Evolutionary conservation across 495 filamentous ascomycete genomes (phyloP), one percentile per base, ranked within the genome.

Genomic region (Mytilinidion resinicola): DNA sequence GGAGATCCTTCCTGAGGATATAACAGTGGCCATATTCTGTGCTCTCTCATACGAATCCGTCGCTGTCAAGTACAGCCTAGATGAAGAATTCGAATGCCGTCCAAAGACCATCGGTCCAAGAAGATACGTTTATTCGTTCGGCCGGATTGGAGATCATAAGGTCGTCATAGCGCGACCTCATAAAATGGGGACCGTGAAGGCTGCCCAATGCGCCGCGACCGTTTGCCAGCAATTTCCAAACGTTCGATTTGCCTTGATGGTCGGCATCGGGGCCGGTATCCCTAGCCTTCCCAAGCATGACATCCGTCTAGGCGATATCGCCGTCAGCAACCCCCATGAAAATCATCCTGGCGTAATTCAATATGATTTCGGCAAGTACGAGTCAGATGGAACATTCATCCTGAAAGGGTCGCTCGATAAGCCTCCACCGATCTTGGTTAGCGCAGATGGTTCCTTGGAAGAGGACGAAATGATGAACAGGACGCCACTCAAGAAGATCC

Each of bases 241-340:
- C 12, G 3, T 48, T 11, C 1, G 19, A 48, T 48, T 48, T 48
- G 12, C 17, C 19, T 11, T 48, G 14, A 10, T 48, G 5, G 44
- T 48, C 3, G 44, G 44, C 4, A 48, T 76, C 42, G 72, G 72
- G 0, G 72, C 69, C 0, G 72, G 70, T 1, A 66, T 70, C 1
- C 73, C 73, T 17, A 55, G 43, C 20, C n/a, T n/a, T n/a, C n/a
- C n/a, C n/a, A 57, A 35, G 20, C 63, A 53, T 6, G 35, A 51
- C 11, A 69, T 74, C 25, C 66, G 70, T 8, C 65, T 76, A 1
- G 72, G 73, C 9, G 71, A 74, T 64, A 57, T 76, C 4, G 71
- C 74, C 0, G 67, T 74, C 33, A 72, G 72, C 43, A 62, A 72
- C 44, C 70, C 68, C 4, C 46, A 20, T 21, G 57, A 56, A 20